Conservation (phyloP, 306 rosid genomes). For the Abrus precatorius region DNA sequence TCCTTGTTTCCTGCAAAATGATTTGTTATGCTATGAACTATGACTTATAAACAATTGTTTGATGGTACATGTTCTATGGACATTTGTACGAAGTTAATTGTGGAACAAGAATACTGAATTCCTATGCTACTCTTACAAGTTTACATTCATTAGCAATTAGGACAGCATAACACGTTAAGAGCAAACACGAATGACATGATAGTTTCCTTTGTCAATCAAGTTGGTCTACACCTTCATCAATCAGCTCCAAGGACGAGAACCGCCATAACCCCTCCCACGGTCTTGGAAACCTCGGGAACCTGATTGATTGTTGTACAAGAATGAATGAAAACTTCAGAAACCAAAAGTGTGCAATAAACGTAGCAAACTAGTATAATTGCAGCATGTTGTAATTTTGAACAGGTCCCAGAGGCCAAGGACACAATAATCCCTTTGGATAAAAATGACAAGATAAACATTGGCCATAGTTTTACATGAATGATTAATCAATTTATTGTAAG, state of each 20-base stretch:
- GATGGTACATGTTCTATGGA: slow-evolving; percentile 43
- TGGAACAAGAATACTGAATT: slow-evolving; percentile 4
- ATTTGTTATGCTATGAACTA: slow-evolving; percentile 30
- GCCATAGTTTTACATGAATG: neutral
- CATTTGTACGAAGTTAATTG: slow-evolving; percentile 8
- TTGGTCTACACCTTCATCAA: neutral
- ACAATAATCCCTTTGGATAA: neutral
- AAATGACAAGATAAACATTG: neutral
- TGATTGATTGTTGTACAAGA: slow-evolving; percentile 34
- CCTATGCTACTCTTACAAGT: slow-evolving; percentile 53
- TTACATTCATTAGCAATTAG: slow-evolving; percentile 19
- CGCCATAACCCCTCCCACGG: slow-evolving; percentile 67
- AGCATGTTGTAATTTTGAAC: neutral
- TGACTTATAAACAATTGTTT: slow-evolving; percentile 38
- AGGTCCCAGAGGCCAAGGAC: neutral
- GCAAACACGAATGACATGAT: neutral
- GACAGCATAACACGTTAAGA: slow-evolving; percentile 23
- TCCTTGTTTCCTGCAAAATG: slow-evolving; percentile 11
- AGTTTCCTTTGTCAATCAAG: slow-evolving; percentile 27
- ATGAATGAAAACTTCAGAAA: slow-evolving; percentile 16
- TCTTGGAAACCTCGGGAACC: slow-evolving; percentile 76
- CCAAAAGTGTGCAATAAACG: slow-evolving; percentile 12
- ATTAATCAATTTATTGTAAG: neutral
- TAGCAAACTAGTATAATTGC: neutral
- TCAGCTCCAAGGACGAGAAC: slow-evolving; percentile 73